Percentiles rank a stretch among this genome's conserved stretches.
These are phyloP conservation scores for Fusarium annulatum DNA, from an alignment of 2,329 filamentous ascomycete genomes.

Conservation along the genomic window DNA sequence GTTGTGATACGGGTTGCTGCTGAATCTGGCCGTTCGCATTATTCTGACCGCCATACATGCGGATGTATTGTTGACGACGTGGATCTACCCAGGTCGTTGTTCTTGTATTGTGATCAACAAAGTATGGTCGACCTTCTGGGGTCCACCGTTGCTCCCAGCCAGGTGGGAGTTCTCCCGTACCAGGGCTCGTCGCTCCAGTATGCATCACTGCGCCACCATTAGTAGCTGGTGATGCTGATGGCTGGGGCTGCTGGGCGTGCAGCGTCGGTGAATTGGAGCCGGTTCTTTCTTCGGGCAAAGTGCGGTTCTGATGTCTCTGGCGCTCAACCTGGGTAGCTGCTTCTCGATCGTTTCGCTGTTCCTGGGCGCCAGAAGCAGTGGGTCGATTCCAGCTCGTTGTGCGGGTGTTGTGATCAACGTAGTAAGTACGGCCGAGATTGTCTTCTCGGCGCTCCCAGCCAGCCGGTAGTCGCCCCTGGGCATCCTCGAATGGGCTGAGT, in stretches of 20 bases:
- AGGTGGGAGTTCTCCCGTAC: conserved; percentile 92
- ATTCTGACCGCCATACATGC: conserved; percentile 94
- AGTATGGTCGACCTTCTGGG: conserved; percentile 93
- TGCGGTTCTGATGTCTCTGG: conserved; percentile 92
- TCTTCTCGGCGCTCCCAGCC: conserved; percentile 98
- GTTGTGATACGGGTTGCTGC: conserved; percentile 96
- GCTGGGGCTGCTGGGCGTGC: conserved; percentile 62
- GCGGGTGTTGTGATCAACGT: conserved; percentile 96
- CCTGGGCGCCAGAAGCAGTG: conserved; percentile 79
- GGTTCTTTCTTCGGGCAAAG: conserved; percentile 93
- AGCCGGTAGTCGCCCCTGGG: conserved; percentile 89
- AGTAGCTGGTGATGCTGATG: conserved; percentile 50
- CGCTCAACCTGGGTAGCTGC: conserved; percentile 94
- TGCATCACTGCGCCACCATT: conserved; percentile 86
- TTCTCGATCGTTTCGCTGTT: conserved; percentile 79
- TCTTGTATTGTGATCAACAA: conserved; percentile 97
- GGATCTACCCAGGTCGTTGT: conserved; percentile 99
- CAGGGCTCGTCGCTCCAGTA: conserved; percentile 90
- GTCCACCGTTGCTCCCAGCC: conserved; percentile 98
- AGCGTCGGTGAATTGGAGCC: conserved; percentile 91
- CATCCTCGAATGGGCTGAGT: conserved; percentile 94
- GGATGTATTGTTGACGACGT: conserved; percentile 95
- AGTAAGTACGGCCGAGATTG: conserved; percentile 94
- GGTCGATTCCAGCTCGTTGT: conserved; percentile 97
- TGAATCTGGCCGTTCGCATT: conserved; percentile 88